Evolutionary conservation across 371 early-diverging fungal genomes (phyloP), one percentile per base, ranked within the genome.

Genomic region (Entomophthora muscae): DNA sequence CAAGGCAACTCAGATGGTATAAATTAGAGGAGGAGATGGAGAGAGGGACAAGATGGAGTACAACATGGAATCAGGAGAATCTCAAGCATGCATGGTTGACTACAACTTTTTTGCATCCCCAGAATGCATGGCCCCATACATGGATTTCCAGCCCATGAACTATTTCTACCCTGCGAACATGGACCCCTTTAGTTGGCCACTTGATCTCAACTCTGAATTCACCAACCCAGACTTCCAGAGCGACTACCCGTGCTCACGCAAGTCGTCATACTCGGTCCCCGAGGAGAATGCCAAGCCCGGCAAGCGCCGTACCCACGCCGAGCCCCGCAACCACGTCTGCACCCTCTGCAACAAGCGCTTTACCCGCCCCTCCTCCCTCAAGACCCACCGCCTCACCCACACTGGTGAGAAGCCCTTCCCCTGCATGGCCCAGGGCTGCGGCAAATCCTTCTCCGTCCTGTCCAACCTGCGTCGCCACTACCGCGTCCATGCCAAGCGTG

Each of bases 381-480:
- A 75, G n/a, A 81, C 80, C 21, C 84, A 83, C 65, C 72, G 76
- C 65, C 73, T 78, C 66, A 79, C 81, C 42, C 84, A 83, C 60
- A 82, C 84, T 26, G 82, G 82, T 59, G 75, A 77, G 54, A 76
- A 80, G 32, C 89, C 89, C 0, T 86, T 73, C 74, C 78, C 76
- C 23, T 86, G 87, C 67, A 61, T 72, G 32, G 76, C 75, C 31
- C 67, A 70, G n/a, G 84, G 83, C 0, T 89, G 89, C 68, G 75
- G 73, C 28, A 78, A 81, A 57, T 75, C 75, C 63, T 89, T 89
- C 61, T 83, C 86, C n/a, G 88, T 88, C 0, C 75, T 78, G 52
- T 83, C 84, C 67, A 89, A 89, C 63, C 71, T 86, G 80, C 75
- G 83, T 32, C 78, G 89, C n/a, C 89, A 89, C 66, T 62, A 32